These are phyloP conservation scores for Magnaporthiopsis incrustans DNA, from an alignment of 2,329 filamentous ascomycete genomes.

Conservation along the genomic window DNA sequence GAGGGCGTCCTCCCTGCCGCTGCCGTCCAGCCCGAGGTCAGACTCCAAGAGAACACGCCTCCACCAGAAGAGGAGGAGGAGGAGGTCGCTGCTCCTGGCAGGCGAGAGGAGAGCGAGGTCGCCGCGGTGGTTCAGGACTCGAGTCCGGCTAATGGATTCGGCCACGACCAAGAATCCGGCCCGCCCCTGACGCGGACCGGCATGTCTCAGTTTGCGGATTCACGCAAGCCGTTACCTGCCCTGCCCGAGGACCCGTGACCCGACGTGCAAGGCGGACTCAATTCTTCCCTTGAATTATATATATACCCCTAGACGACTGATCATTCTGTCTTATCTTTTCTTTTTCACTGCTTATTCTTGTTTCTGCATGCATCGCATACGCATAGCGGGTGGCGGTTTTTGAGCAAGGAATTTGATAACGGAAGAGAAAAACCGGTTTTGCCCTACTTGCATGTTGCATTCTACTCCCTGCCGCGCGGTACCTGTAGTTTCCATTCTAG, in stretches of 20 bases:
- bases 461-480: too few species aligned
- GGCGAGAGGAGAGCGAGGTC: neutral
- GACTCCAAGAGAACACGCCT: neutral
- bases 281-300: neutral
- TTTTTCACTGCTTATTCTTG: neutral
- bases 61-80: neutral
- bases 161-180: slow-evolving; percentile 1
- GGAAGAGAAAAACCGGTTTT: too few species aligned
- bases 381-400: neutral
- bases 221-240: slow-evolving; percentile 25
- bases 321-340: neutral
- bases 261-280: slow-evolving; percentile 8
- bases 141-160: neutral
- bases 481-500: too few species aligned
- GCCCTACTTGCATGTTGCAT: neutral
- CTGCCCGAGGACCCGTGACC: slow-evolving; percentile 23
- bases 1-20: neutral
- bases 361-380: neutral
- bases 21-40: neutral
- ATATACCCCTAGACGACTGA: neutral
- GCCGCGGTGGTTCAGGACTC: neutral
- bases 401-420: too few species aligned
- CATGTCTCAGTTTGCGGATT: slow-evolving; percentile 12
- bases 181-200: slow-evolving; percentile 13
- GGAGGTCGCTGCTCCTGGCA: neutral